A percentile compares a stretch with the other conserved stretches of the same genome.
Evolutionary conservation across 2,329 filamentous ascomycete genomes (phyloP).

Genomic region (Fusarium foetens): DNA sequence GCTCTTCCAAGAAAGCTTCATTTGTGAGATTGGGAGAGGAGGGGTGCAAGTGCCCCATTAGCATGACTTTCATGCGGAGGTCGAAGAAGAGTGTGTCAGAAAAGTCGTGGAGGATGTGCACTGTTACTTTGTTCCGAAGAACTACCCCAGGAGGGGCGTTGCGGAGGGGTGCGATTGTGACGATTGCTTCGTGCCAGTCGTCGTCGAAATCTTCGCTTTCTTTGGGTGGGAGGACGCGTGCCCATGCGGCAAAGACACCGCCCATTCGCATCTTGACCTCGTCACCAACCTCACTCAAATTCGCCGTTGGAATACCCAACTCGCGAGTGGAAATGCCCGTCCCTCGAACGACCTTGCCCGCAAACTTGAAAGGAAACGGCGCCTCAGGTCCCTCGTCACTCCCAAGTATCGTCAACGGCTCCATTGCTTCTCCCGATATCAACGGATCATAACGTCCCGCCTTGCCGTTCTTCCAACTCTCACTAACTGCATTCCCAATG

Average conservation of each 20-base stretch:
- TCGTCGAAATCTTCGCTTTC: slow-evolving; percentile 47
- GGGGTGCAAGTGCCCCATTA: slow-evolving; percentile 69
- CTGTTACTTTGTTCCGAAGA: slow-evolving; percentile 60
- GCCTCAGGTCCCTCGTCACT: slow-evolving; percentile 60
- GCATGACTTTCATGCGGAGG: slow-evolving; percentile 60
- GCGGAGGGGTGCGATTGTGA: slow-evolving; percentile 64
- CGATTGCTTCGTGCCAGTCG: slow-evolving; percentile 69
- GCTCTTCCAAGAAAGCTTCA: slow-evolving; percentile 45
- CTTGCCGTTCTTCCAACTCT: slow-evolving; percentile 53
- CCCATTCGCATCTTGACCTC: slow-evolving; percentile 63
- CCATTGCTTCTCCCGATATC: slow-evolving; percentile 46
- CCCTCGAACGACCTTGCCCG: slow-evolving; percentile 58
- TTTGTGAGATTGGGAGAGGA: slow-evolving; percentile 30
- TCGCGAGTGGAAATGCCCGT: slow-evolving; percentile 53
- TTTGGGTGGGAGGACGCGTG: slow-evolving; percentile 53
- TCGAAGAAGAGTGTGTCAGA: slow-evolving; percentile 54
- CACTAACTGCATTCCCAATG: slow-evolving; percentile 41
- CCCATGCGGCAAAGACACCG: slow-evolving; percentile 75
- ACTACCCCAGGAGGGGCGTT: slow-evolving; percentile 58
- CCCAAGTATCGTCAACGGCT: slow-evolving; percentile 55
- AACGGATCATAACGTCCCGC: slow-evolving; percentile 52
- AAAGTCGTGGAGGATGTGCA: slow-evolving; percentile 66
- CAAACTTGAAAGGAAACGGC: slow-evolving; percentile 65
- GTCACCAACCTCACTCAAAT: slow-evolving; percentile 62
- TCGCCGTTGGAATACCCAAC: slow-evolving; percentile 64